Evolutionary conservation across 208 protist species (phyloP), one percentile per base, ranked within the genome.

Genomic region (Leishmania guyanensis): DNA sequence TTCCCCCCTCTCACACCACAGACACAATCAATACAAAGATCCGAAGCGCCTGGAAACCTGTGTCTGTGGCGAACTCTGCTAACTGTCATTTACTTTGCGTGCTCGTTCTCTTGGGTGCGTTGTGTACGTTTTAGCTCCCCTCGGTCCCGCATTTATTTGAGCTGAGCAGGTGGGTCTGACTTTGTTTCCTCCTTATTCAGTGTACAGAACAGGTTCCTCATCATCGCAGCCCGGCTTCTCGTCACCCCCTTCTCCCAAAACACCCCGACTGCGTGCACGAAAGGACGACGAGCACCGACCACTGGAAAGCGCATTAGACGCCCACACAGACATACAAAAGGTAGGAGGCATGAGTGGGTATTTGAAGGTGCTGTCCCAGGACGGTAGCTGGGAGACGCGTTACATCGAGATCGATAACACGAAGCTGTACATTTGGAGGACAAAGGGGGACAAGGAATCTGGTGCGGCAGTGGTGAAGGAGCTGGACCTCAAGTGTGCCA

Each of bases 361-460:
- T 66, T 82, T 95, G 39, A 83, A 92, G 76, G 88, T 87, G 50
- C 75, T 81, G 53, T 70, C 62, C 46, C 82, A 74, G 43, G 78
- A 86, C 51, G 85, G 89, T 62, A 80, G 76, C 14, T 89, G 84
- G 65, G 84, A 90, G 84, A 88, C 87, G 29, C 68, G 84, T 50
- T 97, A 96, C 83, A 91, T 93, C 66, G 93, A 93, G 66, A 76
- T 97, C 20, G 81, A 86, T 17, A 89, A 88, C n/a, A 46, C 80
- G 0, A 92, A 89, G 76, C 71, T 97, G 26, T 91, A 90, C 77
- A 92, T 93, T 84, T 97, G 90, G 90, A 83, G 81, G 54, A 84
- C 70, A 16, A 91, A 89, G 82, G 87, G 88, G 39, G 77, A 82
- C 75, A 89, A 81, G 70, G 75, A 60, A 9, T 78, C 83, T 16